Conservation (phyloP, 23 red algal species). For the Gracilaria gracilis region DNA sequence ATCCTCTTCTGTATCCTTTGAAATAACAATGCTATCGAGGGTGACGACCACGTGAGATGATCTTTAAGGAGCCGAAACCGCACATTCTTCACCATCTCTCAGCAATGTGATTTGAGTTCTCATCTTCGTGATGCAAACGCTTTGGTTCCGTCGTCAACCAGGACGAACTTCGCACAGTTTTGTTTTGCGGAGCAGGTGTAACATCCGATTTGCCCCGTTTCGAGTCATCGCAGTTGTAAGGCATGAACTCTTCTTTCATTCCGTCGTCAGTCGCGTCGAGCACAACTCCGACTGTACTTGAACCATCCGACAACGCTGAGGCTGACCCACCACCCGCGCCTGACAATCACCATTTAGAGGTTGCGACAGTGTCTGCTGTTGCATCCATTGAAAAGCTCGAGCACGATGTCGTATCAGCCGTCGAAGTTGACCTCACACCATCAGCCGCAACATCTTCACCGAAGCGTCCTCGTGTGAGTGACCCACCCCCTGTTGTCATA, state of each 20-base stretch:
- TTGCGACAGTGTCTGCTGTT: neutral
- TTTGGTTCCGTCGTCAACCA: too few species aligned
- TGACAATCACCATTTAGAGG: neutral
- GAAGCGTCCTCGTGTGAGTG: neutral
- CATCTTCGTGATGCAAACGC: too few species aligned
- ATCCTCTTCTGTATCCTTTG: too few species aligned
- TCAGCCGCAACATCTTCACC: conserved; percentile 14
- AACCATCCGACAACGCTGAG: neutral
- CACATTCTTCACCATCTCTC: too few species aligned
- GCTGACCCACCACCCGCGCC: neutral
- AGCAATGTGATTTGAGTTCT: too few species aligned
- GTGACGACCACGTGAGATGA: too few species aligned
- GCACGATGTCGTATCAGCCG: conserved; percentile 1
- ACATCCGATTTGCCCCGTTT: too few species aligned
- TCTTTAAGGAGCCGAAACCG: too few species aligned
- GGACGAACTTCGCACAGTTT: too few species aligned
- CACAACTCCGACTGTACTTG: neutral
- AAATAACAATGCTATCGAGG: too few species aligned
- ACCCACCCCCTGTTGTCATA: neutral
- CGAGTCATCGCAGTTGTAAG: too few species aligned
- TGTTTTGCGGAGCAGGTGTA: too few species aligned
- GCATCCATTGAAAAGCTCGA: conserved; percentile 28
- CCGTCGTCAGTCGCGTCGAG: conserved; percentile 3
- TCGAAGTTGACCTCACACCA: neutral
- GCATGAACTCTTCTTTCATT: conserved; percentile 21